phyloP scores from a whole-genome alignment of 352 stramenopile genomes.

The Lagenidium giganteum region DNA sequence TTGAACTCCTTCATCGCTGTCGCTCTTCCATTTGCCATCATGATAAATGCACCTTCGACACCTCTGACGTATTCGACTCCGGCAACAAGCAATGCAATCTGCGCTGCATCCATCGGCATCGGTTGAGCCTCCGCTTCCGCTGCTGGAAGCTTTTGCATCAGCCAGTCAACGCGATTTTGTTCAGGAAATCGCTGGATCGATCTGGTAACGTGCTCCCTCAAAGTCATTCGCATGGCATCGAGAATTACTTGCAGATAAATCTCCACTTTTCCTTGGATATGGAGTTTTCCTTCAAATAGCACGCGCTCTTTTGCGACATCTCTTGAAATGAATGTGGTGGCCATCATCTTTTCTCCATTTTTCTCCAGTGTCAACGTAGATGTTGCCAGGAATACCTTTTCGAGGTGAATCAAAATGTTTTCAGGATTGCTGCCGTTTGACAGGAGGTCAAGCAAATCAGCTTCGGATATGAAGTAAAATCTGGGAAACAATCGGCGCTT shows the following conservation, averaged over 20 bases:
- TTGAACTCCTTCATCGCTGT: constrained; percentile 83
- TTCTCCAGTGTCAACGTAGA: constrained; percentile 64
- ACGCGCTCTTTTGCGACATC: constrained; percentile 87
- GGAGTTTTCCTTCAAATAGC: constrained; percentile 84
- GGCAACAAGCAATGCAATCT: constrained; percentile 89
- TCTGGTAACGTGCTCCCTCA: constrained; percentile 84
- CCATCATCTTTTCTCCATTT: constrained; percentile 28
- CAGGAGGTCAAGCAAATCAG: constrained; percentile 92
- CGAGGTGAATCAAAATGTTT: constrained; percentile 88
- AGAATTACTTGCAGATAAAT: constrained; percentile 92
- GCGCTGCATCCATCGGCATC: constrained; percentile 83
- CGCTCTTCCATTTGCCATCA: constrained; percentile 63
- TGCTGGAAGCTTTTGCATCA: constrained; percentile 70
- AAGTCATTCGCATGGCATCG: constrained; percentile 86
- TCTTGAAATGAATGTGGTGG: constrained; percentile 89
- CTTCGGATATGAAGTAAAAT: constrained; percentile 96
- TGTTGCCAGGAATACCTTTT: constrained; percentile 84
- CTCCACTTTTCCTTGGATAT: constrained; percentile 94
- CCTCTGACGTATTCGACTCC: constrained; percentile 87
- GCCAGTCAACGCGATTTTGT: constrained; percentile 91
- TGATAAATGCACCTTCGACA: constrained; percentile 76
- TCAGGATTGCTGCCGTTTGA: constrained; percentile 88
- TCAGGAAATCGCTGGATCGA: constrained; percentile 86
- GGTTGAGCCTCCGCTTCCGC: constrained; percentile 3
- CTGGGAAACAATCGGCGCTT: constrained; percentile 90